Base-by-base conservation (phyloP, 805 yeast species). In the Candida xiaguanensis region DNA sequence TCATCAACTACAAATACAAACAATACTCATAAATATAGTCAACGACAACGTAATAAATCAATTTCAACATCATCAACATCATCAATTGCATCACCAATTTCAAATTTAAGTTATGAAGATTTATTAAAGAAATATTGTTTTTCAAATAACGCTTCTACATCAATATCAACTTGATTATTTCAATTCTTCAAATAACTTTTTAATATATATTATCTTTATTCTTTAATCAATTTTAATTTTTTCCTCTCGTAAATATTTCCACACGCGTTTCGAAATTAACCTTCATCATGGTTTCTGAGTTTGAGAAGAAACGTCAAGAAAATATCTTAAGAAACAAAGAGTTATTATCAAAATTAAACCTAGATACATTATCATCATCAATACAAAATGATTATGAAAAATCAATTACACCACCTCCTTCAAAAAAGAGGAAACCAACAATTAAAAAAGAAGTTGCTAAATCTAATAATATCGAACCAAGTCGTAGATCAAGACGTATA, bases 301-400 rank as follows among this genome's bases (percentile, higher is more conserved):
- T 85, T 53, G 93, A 85, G 58, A 74, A 67, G 50, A 80, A 79
- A 53, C 62, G 95, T 43, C 80, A 75, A 52, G 86, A 78, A 42
- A 88, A 87, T 55, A 93, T 91, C 43, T 85, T 80, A 46, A 71
- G 98, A 36, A 93, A 91, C 61, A 79, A 80, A 56, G 85, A 80
- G 47, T 72, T 90, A 17, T 67, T 91, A 38, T 72, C 77, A 49
- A 78, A 82, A 47, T 70, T 91, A 47, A 84, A 88, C 47, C 67
- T 91, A 14, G 80, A 78, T 36, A 61, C 77, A 9, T 59, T 83
- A 3, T 70, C 82, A 1, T 59, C 64, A 23, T 78, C 78, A 2
- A 75, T 84, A 36, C 61, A 71, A 19, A 61, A 63, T 11, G 84
- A 77, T 38, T 57, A 72, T 12, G 17, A 34, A 17, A 35, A 35